phyloP scores from a whole-genome alignment of 305 asterid species.

The Fraxinus dipetala region DNA sequence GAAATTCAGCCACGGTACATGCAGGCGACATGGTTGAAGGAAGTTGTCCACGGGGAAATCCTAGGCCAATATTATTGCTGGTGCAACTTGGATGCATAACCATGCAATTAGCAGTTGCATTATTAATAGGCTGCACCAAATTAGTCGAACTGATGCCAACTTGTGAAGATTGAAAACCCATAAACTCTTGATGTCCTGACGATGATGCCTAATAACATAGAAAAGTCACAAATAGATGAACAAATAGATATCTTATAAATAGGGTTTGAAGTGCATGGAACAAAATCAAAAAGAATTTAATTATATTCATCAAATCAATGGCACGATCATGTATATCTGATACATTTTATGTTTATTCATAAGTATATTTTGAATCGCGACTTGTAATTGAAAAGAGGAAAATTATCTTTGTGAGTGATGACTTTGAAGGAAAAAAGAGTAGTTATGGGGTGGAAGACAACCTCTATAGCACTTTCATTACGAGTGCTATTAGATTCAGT shows the following conservation, averaged over 20 bases:
- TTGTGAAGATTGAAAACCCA: conserved; percentile 31
- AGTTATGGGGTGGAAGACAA: conserved; percentile 5
- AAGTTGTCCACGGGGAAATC: conserved; percentile 40
- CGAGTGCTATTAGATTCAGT: conserved; percentile 47
- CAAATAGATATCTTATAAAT: background rate
- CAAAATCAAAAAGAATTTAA: background rate
- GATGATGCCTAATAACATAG: conserved; percentile 43
- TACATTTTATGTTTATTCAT: background rate
- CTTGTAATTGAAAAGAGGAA: background rate
- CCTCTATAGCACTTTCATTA: conserved; percentile 53
- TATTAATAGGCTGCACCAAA: conserved; percentile 38
- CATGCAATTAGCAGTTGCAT: conserved; percentile 31
- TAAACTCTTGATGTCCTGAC: conserved; percentile 49
- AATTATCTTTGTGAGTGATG: background rate
- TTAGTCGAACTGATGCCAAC: conserved; percentile 20
- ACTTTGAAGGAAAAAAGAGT: background rate
- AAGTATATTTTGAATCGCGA: background rate
- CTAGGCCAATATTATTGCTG: conserved; percentile 29
- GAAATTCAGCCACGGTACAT: conserved; percentile 52
- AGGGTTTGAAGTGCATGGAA: background rate
- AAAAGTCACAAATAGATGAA: background rate
- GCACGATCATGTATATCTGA: background rate
- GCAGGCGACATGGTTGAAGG: conserved; percentile 43
- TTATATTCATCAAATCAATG: background rate
- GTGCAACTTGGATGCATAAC: conserved; percentile 40